Base-by-base conservation (phyloP, 106 monocot species). In the Phalaenopsis equestris region DNA sequence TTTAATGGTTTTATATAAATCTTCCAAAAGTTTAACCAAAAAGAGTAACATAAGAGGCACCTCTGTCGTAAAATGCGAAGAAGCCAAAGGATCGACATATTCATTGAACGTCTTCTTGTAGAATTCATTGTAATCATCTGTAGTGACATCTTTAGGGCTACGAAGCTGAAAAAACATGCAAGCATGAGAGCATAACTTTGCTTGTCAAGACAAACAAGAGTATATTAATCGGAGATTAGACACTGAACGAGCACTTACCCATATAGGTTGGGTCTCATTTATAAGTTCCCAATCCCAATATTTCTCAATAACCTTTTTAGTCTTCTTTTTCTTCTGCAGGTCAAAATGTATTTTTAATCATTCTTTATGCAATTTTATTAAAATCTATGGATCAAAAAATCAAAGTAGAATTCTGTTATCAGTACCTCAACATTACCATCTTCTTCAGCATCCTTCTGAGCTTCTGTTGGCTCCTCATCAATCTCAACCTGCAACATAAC, bases 211-310 rank as follows among this genome's bases (percentile, higher is more conserved):
- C 11, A 47, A 58, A 74, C 11, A 55, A 56, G 2, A 73, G 61
- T 4, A 78, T 58, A 55, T 48, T 55, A 38, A 23, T 3, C 30
- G 41, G 15, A 21, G 56, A 48, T 37, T 19, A 74, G 6, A 12
- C 8, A 45, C 17, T 43, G 43, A 9, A 24, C 67, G 19, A 72
- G 46, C 56, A 37, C 93, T 86, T 65, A 99, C 99, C 99, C 99
- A 99, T 70, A 99, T 91, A 61, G 99, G 99, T 38, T 99, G 84
- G 24, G 99, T 99, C 77, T 99, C 99, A 86, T 99, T 99, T 5
- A 91, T 84, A 23, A 95, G 90, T 75, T 99, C 99, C 99, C 99
- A 99, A 36, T 99, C 99, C 99, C 99, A 99, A 61, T 99, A 95
- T 67, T 83, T 95, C 45, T 99, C 99, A 78, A 95, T 65, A 52